These are phyloP conservation scores for Boletus speciosus DNA, from an alignment of 768 basidiomycete genomes.

Conservation along the genomic window DNA sequence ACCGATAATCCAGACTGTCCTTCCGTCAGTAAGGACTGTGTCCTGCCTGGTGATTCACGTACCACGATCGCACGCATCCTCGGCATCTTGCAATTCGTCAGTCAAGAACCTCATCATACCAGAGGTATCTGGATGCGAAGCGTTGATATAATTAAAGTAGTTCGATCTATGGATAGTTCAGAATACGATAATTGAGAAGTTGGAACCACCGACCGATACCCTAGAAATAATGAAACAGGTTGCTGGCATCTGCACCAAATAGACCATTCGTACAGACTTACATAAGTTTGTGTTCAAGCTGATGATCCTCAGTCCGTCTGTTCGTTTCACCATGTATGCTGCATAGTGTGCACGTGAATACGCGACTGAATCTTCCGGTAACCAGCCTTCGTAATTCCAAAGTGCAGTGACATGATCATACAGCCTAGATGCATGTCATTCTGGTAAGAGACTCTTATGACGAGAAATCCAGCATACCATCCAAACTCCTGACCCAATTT, in stretches of 20 bases:
- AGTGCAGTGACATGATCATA: slow-evolving; percentile 71
- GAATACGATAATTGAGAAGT: slow-evolving; percentile 2
- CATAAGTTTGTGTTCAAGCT: slow-evolving; percentile 77
- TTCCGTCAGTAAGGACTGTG: slow-evolving; percentile 10
- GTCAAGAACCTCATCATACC: slow-evolving; percentile 78
- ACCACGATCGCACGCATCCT: slow-evolving; percentile 74
- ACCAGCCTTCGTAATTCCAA: slow-evolving; percentile 71
- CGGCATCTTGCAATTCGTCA: slow-evolving; percentile 73
- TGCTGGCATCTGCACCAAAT: neutral
- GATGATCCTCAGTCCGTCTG: slow-evolving; percentile 66
- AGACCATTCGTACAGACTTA: slow-evolving; percentile 32
- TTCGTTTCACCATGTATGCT: slow-evolving; percentile 65
- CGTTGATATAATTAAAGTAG: slow-evolving; percentile 75
- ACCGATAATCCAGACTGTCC: slow-evolving; percentile 48
- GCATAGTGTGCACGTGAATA: slow-evolving; percentile 67
- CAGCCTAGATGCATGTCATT: slow-evolving; percentile 45
- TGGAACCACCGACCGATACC: slow-evolving; percentile 28
- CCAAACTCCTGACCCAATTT: slow-evolving; percentile 57
- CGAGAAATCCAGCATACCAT: slow-evolving; percentile 42
- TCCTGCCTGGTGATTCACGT: slow-evolving; percentile 8
- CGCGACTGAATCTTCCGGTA: slow-evolving; percentile 52
- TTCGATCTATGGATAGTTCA: slow-evolving; percentile 46
- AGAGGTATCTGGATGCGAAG: slow-evolving; percentile 63
- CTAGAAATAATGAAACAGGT: slow-evolving; percentile 13
- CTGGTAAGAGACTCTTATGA: neutral